These are phyloP conservation scores for Phytophthora pinifolia DNA, from an alignment of 352 stramenopile species.

Conservation along the genomic window DNA sequence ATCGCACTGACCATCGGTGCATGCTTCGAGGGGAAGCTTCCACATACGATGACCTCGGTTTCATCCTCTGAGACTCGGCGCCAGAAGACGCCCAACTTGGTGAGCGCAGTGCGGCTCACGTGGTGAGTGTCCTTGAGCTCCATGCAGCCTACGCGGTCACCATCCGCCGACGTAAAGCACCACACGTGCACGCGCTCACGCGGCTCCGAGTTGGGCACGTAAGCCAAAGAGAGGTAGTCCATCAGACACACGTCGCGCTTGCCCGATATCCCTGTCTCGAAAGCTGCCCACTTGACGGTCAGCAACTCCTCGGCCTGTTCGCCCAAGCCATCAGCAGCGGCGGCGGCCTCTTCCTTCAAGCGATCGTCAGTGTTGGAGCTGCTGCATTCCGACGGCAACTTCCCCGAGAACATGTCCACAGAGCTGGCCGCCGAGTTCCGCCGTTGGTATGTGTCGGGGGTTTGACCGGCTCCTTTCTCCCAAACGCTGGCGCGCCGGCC, in stretches of 20 bases:
- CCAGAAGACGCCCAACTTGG: constrained; percentile 78
- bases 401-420: constrained; percentile 23
- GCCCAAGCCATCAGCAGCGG: constrained; percentile 22
- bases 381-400: constrained; percentile 23
- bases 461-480: constrained; percentile 19
- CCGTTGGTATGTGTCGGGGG: constrained; percentile 4
- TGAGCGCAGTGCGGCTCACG: constrained; percentile 52
- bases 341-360: constrained; percentile 30
- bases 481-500: constrained; percentile 26
- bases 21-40: constrained; percentile 75
- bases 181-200: constrained; percentile 63
- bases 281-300: constrained; percentile 76
- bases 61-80: constrained; percentile 63
- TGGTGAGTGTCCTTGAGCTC: constrained; percentile 73
- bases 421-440: constrained; percentile 34
- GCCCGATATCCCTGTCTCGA: constrained; percentile 57
- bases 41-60: constrained; percentile 79
- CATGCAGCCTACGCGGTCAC: constrained; percentile 78
- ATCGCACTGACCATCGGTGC: constrained; percentile 54
- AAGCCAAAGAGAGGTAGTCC: constrained; percentile 71
- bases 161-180: constrained; percentile 75
- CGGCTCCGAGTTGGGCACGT: constrained; percentile 57
- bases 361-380: constrained; percentile 25
- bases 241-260: constrained; percentile 74
- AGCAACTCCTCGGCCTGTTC: constrained; percentile 57